Percentiles rank a stretch among this genome's conserved stretches.
Conservation (phyloP, 805 yeast genomes). For the Ogataea naganishii region DNA sequence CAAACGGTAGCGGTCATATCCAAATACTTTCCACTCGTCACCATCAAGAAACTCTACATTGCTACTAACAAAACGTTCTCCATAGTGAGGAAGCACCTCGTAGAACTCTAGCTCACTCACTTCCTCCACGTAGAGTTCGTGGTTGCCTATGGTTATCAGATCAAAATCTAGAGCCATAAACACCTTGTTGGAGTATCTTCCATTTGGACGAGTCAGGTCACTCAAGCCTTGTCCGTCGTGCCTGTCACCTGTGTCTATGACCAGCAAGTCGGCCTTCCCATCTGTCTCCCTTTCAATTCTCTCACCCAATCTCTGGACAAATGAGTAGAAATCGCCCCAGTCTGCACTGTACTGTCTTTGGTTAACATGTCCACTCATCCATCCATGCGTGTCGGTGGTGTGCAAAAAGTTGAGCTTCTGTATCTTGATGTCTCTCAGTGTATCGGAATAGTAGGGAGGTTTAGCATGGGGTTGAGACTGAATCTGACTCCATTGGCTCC, state of each 20-base stretch:
- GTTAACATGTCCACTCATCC: constrained; percentile 85
- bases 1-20: constrained; percentile 50
- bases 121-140: constrained; percentile 69
- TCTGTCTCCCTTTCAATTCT: constrained; percentile 4
- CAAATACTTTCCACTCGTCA: constrained; percentile 51
- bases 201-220: constrained; percentile 73
- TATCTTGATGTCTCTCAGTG: constrained; percentile 47
- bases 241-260: constrained; percentile 87
- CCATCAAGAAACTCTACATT: constrained; percentile 54
- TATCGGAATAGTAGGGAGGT: constrained; percentile 25
- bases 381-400: constrained; percentile 96
- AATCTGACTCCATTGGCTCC: too few species aligned
- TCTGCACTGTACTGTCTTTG: constrained; percentile 74
- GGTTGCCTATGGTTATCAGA: constrained; percentile 80
- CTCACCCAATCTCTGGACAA: constrained; percentile 40
- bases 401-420: constrained; percentile 80
- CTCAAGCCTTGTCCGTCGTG: constrained; percentile 92
- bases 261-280: constrained; percentile 54
- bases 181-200: constrained; percentile 49
- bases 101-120: constrained; percentile 61
- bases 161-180: constrained; percentile 66
- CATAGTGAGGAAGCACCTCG: constrained; percentile 45
- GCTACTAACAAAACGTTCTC: constrained; percentile 59
- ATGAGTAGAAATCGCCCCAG: constrained; percentile 88
- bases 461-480: constrained; percentile 25